Evolutionary conservation across 2,329 filamentous ascomycete genomes (phyloP), one percentile per base, ranked within the genome.

Genomic region (Aspergillus versicolor): DNA sequence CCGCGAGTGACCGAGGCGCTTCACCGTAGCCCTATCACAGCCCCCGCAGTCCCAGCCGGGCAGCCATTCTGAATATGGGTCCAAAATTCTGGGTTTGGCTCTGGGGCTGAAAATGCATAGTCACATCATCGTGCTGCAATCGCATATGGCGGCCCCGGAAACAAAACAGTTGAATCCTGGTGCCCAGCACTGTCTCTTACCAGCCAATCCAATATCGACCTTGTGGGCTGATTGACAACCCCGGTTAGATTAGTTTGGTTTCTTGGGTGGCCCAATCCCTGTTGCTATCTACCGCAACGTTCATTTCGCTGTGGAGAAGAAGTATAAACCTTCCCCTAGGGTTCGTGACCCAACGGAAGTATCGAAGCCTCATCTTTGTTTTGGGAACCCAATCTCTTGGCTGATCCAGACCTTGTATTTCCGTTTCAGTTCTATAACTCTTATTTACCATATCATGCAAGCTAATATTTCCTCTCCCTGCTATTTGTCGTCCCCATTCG

Each of bases 301-400:
- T 32, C 34, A 42, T 47, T 41, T 19, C 32, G 12, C 30, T 13
- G 32, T 19, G 30, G 17, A 52, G 37, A 47, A 12, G 34, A 4
- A 30, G 27, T 17, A 17, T 17, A 54, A 13, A 40, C 15, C 19
- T 27, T 8, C 41, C 41, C 17, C 34, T 17, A 32, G 12, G 41
- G 43, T 52, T 57, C 27, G 56, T 48, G 44, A 45, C 56, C 56
- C 59, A 59, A 56, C 41, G 44, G 32, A 47, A 60, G 59, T n/a
- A n/a, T 53, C 15, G 42, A 46, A 53, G 51, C 59, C 57, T 57
- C 57, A 60, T 60, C 53, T 59, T 55, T 60, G 38, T 50, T 22
- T 41, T 59, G 51, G 42, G 32, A 52, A 56, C 57, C 54, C 57
- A 56, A 61, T 53, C 54, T 57, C 44, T 59, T 48, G 44, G 54